These are phyloP conservation scores for Fusarium tricinctum DNA, from an alignment of 2,329 filamentous ascomycete genomes.

Conservation along the genomic window DNA sequence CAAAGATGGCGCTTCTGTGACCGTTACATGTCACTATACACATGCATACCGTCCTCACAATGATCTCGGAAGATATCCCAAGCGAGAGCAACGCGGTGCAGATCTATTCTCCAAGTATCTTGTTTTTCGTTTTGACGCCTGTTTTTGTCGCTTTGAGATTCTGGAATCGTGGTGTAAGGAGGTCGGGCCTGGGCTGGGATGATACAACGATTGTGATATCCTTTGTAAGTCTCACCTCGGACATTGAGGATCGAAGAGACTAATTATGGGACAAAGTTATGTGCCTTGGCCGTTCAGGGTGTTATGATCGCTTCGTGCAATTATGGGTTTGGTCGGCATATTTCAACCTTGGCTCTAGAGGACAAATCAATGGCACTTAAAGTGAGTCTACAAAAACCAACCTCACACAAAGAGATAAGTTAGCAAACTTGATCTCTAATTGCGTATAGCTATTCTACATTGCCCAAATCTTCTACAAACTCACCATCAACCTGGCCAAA, in stretches of 20 bases:
- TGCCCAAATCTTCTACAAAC: constrained; percentile 67
- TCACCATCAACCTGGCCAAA: constrained; percentile 67
- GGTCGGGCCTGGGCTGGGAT: constrained; percentile 57
- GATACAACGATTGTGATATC: constrained; percentile 60
- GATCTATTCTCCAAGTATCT: constrained; percentile 57
- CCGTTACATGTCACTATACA: constrained; percentile 9
- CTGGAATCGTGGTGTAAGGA: constrained; percentile 57
- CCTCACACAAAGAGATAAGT: background rate
- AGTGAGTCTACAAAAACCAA: constrained; percentile 38
- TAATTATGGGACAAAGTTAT: constrained; percentile 47
- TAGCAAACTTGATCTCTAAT: background rate
- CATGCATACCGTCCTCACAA: constrained; percentile 22
- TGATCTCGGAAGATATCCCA: constrained; percentile 51
- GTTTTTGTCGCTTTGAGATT: constrained; percentile 58
- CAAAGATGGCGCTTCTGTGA: background rate
- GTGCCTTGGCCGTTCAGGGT: constrained; percentile 54
- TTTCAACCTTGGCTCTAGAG: constrained; percentile 51
- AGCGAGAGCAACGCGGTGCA: constrained; percentile 56
- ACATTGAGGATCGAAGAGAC: background rate
- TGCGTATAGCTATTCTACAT: constrained; percentile 62
- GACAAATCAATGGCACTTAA: constrained; percentile 57
- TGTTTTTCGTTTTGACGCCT: constrained; percentile 61
- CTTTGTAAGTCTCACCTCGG: constrained; percentile 52
- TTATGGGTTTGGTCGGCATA: constrained; percentile 61
- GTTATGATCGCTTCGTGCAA: constrained; percentile 58